phyloP scores from a whole-genome alignment of 257 asterid genomes.

The Solanum okadae region DNA sequence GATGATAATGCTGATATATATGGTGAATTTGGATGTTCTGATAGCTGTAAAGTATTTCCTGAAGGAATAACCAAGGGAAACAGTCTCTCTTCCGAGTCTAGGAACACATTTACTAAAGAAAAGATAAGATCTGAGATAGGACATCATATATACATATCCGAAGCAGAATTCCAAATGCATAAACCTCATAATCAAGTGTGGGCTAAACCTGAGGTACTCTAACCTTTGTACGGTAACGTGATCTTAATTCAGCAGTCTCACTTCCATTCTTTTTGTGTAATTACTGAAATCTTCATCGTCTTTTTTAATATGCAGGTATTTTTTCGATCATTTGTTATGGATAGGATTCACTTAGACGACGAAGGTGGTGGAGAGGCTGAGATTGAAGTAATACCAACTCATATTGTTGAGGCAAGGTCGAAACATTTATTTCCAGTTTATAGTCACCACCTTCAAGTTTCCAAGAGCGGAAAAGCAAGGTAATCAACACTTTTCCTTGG shows the following conservation, averaged over 20 bases:
- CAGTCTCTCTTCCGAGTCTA: slow-evolving; percentile 12
- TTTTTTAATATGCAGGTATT: slow-evolving; percentile 28
- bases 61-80: slow-evolving; percentile 33
- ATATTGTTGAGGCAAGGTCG: slow-evolving; percentile 51
- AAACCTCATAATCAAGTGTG: slow-evolving; percentile 50
- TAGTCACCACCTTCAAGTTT: slow-evolving; percentile 47
- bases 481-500: not conserved
- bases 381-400: slow-evolving; percentile 54
- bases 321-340: slow-evolving; percentile 47
- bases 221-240: not conserved
- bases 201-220: slow-evolving; percentile 63
- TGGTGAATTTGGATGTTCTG: slow-evolving; percentile 47
- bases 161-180: slow-evolving; percentile 82
- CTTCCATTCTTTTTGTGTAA: not conserved
- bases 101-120: slow-evolving; percentile 8
- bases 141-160: slow-evolving; percentile 62
- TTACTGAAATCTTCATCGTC: slow-evolving; percentile 3
- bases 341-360: slow-evolving; percentile 22
- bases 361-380: slow-evolving; percentile 58
- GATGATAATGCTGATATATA: slow-evolving; percentile 46
- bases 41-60: slow-evolving; percentile 64
- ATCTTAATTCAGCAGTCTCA: not conserved
- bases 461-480: slow-evolving; percentile 51
- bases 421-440: slow-evolving; percentile 62
- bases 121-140: slow-evolving; percentile 31